Percentiles rank a stretch among this genome's conserved stretches.
Conservation (phyloP, 2,329 filamentous ascomycete genomes). For the Epichloe bromicola region DNA sequence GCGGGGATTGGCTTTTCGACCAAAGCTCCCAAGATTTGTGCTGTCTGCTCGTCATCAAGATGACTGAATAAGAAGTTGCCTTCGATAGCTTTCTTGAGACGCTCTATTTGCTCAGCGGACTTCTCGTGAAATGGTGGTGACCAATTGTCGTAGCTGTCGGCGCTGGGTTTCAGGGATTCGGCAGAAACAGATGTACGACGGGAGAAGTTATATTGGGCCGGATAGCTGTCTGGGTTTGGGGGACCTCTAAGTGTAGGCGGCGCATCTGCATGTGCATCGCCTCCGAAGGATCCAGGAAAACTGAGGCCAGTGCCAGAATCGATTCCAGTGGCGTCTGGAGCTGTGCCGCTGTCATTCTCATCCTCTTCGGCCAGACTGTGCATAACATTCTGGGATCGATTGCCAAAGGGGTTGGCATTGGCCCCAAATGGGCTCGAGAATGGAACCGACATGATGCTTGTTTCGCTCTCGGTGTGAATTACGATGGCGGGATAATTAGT, state of each 20-base stretch:
- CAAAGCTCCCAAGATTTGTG: constrained; percentile 76
- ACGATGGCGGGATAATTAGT: too few species aligned
- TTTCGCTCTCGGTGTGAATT: not conserved
- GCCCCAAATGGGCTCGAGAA: constrained; percentile 63
- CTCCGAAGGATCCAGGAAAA: constrained; percentile 42
- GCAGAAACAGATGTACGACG: constrained; percentile 93
- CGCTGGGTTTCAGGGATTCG: constrained; percentile 84
- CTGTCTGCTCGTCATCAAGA: constrained; percentile 83
- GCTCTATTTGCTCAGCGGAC: constrained; percentile 62
- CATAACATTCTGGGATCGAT: constrained; percentile 27
- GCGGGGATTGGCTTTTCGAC: constrained; percentile 92
- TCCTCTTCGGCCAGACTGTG: constrained; percentile 66
- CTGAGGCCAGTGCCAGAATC: constrained; percentile 33
- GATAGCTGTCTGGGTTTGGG: constrained; percentile 58
- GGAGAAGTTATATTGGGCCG: constrained; percentile 85
- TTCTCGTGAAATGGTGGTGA: constrained; percentile 76
- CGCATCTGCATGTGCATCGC: constrained; percentile 32
- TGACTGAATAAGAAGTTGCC: constrained; percentile 91
- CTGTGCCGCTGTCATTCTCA: constrained; percentile 61
- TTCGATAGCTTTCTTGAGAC: constrained; percentile 69
- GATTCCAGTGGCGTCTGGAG: constrained; percentile 24
- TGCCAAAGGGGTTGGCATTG: constrained; percentile 61
- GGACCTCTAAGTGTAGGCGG: constrained; percentile 34
- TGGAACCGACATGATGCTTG: constrained; percentile 51
- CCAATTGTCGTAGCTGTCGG: constrained; percentile 79